phyloP scores from a whole-genome alignment of 2,329 filamentous ascomycete genomes.

The Penicillium sp. region DNA sequence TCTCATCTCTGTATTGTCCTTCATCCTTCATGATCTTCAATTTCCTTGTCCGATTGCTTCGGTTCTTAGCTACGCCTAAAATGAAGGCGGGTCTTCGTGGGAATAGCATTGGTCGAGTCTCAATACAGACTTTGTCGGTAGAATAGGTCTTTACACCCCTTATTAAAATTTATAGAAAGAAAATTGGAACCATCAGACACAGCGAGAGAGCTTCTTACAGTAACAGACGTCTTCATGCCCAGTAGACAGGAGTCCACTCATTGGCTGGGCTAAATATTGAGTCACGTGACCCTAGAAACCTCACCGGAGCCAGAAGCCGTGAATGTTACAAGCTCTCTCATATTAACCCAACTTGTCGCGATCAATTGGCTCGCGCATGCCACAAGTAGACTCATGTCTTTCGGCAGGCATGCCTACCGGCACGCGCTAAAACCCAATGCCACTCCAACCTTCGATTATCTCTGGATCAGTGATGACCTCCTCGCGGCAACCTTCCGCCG shows the following conservation, averaged over 20 bases:
- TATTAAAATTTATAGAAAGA: background rate
- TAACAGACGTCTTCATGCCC: background rate
- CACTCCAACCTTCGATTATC: conserved; percentile 36
- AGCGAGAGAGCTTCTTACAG: background rate
- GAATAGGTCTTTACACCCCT: background rate
- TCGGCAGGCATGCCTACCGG: conserved; percentile 48
- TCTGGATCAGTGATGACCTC: conserved; percentile 53
- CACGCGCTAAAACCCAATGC: conserved; percentile 39
- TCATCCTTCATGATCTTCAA: background rate
- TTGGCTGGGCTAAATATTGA: conserved; percentile 4
- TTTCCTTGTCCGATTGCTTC: background rate
- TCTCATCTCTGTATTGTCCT: background rate
- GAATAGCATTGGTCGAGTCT: background rate
- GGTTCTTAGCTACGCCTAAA: background rate
- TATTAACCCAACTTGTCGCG: background rate
- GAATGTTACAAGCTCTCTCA: background rate
- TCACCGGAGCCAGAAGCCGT: conserved; percentile 20
- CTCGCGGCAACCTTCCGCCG: conserved; percentile 54
- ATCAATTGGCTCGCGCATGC: conserved; percentile 32
- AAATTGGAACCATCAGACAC: background rate
- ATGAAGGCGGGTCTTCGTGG: background rate
- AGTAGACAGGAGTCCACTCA: background rate
- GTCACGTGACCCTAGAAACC: conserved; percentile 30
- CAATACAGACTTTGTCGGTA: background rate
- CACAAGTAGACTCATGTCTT: conserved; percentile 42